Percentiles rank a stretch among this genome's conserved stretches.
Evolutionary conservation across 805 yeast genomes (phyloP).

Genomic region (Jamesozyma lodderae): DNA sequence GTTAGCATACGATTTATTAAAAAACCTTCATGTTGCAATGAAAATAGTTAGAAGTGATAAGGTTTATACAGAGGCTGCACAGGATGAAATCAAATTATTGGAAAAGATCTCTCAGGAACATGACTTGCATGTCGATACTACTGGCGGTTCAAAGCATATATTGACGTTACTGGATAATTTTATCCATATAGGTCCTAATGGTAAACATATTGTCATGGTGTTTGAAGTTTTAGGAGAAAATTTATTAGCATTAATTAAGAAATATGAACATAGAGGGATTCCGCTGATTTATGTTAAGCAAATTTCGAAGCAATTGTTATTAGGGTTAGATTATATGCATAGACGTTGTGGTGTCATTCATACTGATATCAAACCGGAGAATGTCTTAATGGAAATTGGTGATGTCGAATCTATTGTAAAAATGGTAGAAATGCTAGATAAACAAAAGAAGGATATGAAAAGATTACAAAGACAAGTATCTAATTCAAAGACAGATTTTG

Average conservation of each 20-base stretch:
- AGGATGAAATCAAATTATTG: conserved; percentile 81
- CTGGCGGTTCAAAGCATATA: conserved; percentile 63
- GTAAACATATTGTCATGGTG: conserved; percentile 91
- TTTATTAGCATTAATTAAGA: conserved; percentile 69
- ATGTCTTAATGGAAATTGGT: conserved; percentile 70
- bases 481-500: conserved; percentile 9
- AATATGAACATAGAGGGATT: conserved; percentile 71
- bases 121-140: conserved; percentile 31
- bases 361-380: conserved; percentile 72
- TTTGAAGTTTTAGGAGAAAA: conserved; percentile 96
- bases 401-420: conserved; percentile 72
- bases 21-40: conserved; percentile 76
- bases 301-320: conserved; percentile 66
- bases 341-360: conserved; percentile 61
- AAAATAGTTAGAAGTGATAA: conserved; percentile 87
- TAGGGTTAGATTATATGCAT: conserved; percentile 60
- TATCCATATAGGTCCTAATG: conserved; percentile 82
- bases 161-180: conserved; percentile 77
- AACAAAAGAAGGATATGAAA: conserved; percentile 37
- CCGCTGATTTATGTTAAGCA: conserved; percentile 71
- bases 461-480: conserved; percentile 35
- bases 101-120: conserved; percentile 40
- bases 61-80: conserved; percentile 87
- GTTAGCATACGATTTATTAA: conserved; percentile 57
- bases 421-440: conserved; percentile 54